These are phyloP conservation scores for Prunus yedoensis DNA, from an alignment of 331 rosid species.

Conservation along the genomic window DNA sequence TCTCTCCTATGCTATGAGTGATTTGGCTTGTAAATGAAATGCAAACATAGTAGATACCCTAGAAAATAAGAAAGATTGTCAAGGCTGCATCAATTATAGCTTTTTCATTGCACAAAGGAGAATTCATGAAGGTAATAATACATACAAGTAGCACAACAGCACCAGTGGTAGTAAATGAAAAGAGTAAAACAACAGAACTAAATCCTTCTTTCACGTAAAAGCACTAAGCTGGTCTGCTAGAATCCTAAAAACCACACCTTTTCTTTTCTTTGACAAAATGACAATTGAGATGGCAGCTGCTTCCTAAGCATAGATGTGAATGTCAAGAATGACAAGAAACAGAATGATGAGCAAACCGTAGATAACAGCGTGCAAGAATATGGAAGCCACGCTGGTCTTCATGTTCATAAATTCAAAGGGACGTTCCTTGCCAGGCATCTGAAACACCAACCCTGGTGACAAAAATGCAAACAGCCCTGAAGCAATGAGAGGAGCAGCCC, in stretches of 20 bases:
- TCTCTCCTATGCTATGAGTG: too few relatives aligned
- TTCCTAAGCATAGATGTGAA: constrained; percentile 60
- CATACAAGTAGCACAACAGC: neutral
- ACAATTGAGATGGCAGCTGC: neutral
- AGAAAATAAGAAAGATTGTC: too few relatives aligned
- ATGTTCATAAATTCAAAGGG: constrained; percentile 78
- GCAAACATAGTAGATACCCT: too few relatives aligned
- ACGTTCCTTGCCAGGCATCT: constrained; percentile 70
- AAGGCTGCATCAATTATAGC: neutral
- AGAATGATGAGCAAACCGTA: constrained; percentile 70
- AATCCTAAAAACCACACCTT: neutral
- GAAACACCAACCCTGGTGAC: constrained; percentile 80
- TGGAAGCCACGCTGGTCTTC: constrained; percentile 81
- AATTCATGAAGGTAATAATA: neutral
- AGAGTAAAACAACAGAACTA: neutral
- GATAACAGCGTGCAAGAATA: constrained; percentile 78
- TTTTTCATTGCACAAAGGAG: neutral
- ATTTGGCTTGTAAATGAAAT: too few relatives aligned
- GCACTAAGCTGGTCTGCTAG: neutral
- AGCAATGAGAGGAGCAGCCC: constrained; percentile 86
- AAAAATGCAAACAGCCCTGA: constrained; percentile 71
- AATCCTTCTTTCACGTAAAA: neutral
- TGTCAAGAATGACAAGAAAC: constrained; percentile 62
- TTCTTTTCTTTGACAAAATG: neutral
- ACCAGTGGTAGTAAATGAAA: neutral